Conservation (phyloP, 1,284 basidiomycete species). For the Ustilago loliicola region DNA sequence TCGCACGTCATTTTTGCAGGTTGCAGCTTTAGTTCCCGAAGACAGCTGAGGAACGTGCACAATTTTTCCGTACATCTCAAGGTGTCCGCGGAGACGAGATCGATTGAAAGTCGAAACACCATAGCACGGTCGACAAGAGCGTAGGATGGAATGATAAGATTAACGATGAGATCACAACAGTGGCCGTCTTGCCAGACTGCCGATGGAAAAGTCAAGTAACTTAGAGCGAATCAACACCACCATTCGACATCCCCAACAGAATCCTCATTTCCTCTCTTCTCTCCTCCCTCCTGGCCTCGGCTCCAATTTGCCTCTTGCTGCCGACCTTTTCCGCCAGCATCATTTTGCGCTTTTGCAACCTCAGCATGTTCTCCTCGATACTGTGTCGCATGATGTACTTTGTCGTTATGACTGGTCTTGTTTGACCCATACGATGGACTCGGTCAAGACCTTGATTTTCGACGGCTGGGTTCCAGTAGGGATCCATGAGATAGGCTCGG, state of each 20-base stretch:
- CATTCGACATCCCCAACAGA: conserved; percentile 45
- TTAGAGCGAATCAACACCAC: conserved; percentile 34
- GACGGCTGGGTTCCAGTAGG: conserved; percentile 97
- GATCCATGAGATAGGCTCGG: conserved; percentile 93
- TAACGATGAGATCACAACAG: background rate
- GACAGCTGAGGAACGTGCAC: background rate
- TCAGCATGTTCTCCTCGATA: conserved; percentile 69
- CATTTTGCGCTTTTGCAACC: conserved; percentile 66
- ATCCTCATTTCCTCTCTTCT: conserved; percentile 61
- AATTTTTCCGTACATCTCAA: background rate
- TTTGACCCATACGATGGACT: conserved; percentile 67
- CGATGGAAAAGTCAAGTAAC: background rate
- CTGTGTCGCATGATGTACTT: conserved; percentile 67
- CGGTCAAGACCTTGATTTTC: conserved; percentile 74
- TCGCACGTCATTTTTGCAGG: background rate
- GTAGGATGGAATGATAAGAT: background rate
- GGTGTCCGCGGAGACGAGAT: background rate
- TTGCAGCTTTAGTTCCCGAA: background rate
- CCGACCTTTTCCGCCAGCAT: conserved; percentile 67
- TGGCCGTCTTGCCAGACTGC: background rate
- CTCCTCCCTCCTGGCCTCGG: conserved; percentile 23
- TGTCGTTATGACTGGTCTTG: conserved; percentile 64
- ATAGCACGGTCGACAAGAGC: background rate
- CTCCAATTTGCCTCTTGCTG: conserved; percentile 37
- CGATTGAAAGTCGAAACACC: background rate